Conservation (phyloP, 371 early-diverging fungal genomes). For the Chytridiales sp. region DNA sequence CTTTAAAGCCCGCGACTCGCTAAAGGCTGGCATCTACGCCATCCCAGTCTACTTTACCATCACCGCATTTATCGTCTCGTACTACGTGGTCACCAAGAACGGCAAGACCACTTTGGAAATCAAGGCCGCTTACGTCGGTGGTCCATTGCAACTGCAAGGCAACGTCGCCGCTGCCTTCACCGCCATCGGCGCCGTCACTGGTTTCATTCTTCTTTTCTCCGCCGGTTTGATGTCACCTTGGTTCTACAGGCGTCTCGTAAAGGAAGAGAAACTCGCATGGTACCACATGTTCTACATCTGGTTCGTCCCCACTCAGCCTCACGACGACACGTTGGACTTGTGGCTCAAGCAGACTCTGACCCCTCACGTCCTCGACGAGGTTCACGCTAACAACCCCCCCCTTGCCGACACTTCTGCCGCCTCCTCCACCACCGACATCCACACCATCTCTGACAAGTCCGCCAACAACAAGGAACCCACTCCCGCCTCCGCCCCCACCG, state of each 20-base stretch:
- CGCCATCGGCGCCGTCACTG: conserved; percentile 60
- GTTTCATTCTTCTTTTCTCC: conserved; percentile 50
- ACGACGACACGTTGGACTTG: conserved; percentile 10
- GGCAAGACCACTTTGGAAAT: conserved; percentile 33
- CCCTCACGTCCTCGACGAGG: conserved; percentile 22
- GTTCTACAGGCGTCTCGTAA: conserved; percentile 57
- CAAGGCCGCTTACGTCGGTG: conserved; percentile 5
- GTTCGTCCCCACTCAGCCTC: conserved; percentile 38
- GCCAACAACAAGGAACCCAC: neutral
- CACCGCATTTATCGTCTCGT: conserved; percentile 63
- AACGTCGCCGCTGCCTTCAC: conserved; percentile 46
- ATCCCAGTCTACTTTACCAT: conserved; percentile 78
- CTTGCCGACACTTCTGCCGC: conserved; percentile 20
- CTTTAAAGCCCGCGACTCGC: conserved; percentile 45
- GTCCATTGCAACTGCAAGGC: neutral
- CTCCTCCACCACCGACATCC: neutral
- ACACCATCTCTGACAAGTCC: neutral
- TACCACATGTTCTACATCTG: conserved; percentile 64
- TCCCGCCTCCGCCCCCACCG: conserved; percentile 3
- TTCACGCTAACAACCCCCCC: conserved; percentile 2
- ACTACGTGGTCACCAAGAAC: conserved; percentile 74
- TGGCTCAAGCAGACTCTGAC: conserved; percentile 14
- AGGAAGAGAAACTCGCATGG: conserved; percentile 64
- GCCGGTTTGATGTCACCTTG: conserved; percentile 62
- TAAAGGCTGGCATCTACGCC: conserved; percentile 67